Conservation (phyloP, 164 flowering plant genomes). For the Piper longum region DNA sequence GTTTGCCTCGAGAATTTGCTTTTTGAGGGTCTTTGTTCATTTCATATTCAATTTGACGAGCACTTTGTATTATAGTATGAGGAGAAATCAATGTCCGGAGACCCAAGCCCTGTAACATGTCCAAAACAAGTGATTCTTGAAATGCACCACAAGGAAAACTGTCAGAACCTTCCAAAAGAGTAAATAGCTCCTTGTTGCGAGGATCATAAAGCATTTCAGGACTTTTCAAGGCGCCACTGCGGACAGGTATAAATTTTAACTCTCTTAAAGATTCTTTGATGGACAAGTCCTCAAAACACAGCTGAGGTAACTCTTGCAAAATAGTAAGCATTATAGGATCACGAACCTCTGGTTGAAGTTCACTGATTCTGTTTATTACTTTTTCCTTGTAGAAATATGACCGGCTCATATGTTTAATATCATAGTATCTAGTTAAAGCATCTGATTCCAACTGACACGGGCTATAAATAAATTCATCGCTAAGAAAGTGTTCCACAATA, state of each 20-base stretch:
- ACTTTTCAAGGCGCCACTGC: slow-evolving; percentile 38
- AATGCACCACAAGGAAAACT: slow-evolving; percentile 64
- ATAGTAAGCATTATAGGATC: slow-evolving; percentile 62
- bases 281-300: slow-evolving; percentile 55
- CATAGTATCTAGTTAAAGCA: slow-evolving; percentile 51
- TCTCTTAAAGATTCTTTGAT: slow-evolving; percentile 49
- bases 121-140: slow-evolving; percentile 48
- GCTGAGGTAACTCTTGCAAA: slow-evolving; percentile 67
- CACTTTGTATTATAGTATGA: slow-evolving; percentile 67
- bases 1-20: slow-evolving; percentile 64
- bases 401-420: slow-evolving; percentile 68
- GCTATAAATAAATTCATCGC: slow-evolving; percentile 46
- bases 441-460: slow-evolving; percentile 54
- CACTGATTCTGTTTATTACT: slow-evolving; percentile 41
- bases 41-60: slow-evolving; percentile 51
- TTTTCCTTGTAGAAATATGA: slow-evolving; percentile 48
- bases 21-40: slow-evolving; percentile 49
- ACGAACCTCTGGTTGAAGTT: slow-evolving; percentile 53
- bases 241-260: slow-evolving; percentile 70
- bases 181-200: slow-evolving; percentile 78
- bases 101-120: slow-evolving; percentile 82
- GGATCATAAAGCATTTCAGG: slow-evolving; percentile 79
- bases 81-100: slow-evolving; percentile 65
- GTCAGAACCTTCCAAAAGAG: slow-evolving; percentile 68
- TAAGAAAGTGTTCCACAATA: slow-evolving; percentile 41